Percentiles rank a stretch among this genome's conserved stretches.
phyloP scores from a whole-genome alignment of 2,329 filamentous ascomycete species.

The Colletotrichum aenigma region DNA sequence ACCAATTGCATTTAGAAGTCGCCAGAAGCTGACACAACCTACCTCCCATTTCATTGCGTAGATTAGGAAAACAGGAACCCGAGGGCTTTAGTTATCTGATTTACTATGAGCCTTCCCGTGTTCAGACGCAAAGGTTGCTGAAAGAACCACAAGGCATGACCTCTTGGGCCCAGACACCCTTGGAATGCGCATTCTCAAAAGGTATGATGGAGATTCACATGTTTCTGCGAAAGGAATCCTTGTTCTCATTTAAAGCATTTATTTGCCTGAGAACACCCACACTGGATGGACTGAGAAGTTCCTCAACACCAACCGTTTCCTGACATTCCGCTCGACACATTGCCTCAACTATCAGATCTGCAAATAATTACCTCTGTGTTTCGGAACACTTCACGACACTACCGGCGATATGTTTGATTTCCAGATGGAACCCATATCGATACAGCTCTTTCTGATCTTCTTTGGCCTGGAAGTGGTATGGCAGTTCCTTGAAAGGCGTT shows the following conservation, averaged over 20 bases:
- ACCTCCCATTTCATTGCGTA: background rate
- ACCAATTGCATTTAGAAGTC: background rate
- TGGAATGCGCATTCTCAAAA: background rate
- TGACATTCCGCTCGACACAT: background rate
- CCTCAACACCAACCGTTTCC: background rate
- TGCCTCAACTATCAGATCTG: background rate
- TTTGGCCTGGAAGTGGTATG: background rate
- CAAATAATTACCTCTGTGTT: background rate
- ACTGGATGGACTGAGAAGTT: background rate
- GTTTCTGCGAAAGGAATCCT: too few species aligned
- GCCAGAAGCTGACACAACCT: background rate
- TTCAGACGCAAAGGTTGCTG: background rate
- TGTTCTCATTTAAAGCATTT: too few species aligned
- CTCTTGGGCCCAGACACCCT: background rate
- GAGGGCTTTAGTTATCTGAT: too few species aligned
- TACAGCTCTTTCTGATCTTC: background rate
- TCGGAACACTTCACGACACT: background rate
- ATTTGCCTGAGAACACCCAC: background rate
- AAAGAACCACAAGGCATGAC: background rate
- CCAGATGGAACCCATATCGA: background rate
- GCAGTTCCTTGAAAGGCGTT: too few species aligned
- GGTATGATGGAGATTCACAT: too few species aligned
- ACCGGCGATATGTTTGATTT: background rate
- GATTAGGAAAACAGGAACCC: background rate
- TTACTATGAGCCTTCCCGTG: background rate